phyloP scores from a whole-genome alignment of 176 grass and related monocot species.

The Carex cristatella region DNA sequence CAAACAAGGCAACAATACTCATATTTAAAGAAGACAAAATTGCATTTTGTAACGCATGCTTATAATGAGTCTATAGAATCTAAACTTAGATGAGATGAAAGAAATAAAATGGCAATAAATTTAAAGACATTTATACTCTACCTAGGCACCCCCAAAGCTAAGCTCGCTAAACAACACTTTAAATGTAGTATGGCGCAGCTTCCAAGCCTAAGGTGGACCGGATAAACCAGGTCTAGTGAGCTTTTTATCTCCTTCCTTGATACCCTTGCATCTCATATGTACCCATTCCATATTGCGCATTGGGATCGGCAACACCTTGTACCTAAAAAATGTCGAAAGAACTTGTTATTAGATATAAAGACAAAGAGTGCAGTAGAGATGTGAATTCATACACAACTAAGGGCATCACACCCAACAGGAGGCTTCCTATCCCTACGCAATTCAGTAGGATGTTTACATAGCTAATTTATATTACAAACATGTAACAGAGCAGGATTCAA shows the following conservation, averaged over 20 bases:
- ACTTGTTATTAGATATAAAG: not conserved
- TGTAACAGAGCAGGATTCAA: no score
- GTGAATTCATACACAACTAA: not conserved
- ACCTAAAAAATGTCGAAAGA: constrained; percentile 11
- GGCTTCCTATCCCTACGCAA: not conserved
- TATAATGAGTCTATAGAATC: not conserved
- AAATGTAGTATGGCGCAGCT: constrained; percentile 7
- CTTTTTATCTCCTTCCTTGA: constrained; percentile 31
- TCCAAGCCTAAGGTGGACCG: not conserved
- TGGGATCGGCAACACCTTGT: constrained; percentile 23
- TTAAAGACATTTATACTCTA: constrained; percentile 4
- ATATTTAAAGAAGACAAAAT: not conserved
- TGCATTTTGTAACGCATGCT: not conserved
- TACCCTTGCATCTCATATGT: constrained; percentile 27
- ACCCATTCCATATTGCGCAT: constrained; percentile 26
- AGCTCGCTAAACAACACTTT: constrained; percentile 1
- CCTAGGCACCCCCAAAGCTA: constrained; percentile 16
- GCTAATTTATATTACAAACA: not conserved
- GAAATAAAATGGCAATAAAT: not conserved
- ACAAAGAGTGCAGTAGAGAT: not conserved
- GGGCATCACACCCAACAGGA: not conserved
- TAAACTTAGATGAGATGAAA: not conserved
- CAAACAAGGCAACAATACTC: not conserved
- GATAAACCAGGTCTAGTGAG: not conserved
- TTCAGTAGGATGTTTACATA: not conserved